A percentile compares a stretch with the other conserved stretches of the same genome.
phyloP scores from a whole-genome alignment of 2,329 filamentous ascomycete species.

The Pleurostoma richardsiae region DNA sequence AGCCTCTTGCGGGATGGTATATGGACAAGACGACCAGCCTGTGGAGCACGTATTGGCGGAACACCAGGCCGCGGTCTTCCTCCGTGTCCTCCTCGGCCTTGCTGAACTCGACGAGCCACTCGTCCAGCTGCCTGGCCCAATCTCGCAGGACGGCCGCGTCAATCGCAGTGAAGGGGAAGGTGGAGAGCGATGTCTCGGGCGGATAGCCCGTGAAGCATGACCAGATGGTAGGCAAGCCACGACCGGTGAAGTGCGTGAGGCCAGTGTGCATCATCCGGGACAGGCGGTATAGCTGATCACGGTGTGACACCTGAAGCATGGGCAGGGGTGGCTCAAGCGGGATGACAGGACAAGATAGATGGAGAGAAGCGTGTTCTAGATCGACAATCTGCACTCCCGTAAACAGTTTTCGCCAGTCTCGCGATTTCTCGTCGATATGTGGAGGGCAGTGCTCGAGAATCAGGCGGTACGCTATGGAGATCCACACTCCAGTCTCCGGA shows the following conservation, averaged over 20 bases:
- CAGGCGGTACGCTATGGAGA: slow-evolving; percentile 34
- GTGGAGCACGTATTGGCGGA: slow-evolving; percentile 35
- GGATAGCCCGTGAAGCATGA: slow-evolving; percentile 26
- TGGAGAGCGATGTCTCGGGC: slow-evolving; percentile 9
- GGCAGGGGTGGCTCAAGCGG: slow-evolving; percentile 31
- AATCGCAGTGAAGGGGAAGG: slow-evolving; percentile 26
- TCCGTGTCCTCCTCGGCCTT: slow-evolving; percentile 22
- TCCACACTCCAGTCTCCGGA: slow-evolving; percentile 35
- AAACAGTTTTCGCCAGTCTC: slow-evolving; percentile 34
- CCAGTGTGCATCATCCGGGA: slow-evolving; percentile 40
- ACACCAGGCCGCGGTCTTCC: slow-evolving; percentile 26
- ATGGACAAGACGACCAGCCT: slow-evolving; percentile 35
- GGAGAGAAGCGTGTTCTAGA: slow-evolving; percentile 35
- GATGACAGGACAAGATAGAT: slow-evolving; percentile 33
- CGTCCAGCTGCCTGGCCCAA: slow-evolving; percentile 33
- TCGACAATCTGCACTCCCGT: slow-evolving; percentile 34
- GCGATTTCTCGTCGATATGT: slow-evolving; percentile 26
- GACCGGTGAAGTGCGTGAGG: slow-evolving; percentile 33
- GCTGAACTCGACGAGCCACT: slow-evolving; percentile 34
- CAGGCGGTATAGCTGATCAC: slow-evolving; percentile 33
- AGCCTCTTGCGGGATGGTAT: slow-evolving; percentile 33
- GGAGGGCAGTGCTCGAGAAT: slow-evolving; percentile 34
- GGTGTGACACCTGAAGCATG: slow-evolving; percentile 26
- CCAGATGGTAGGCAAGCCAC: slow-evolving; percentile 36
- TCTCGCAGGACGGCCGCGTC: slow-evolving; percentile 34